Evolutionary conservation across 768 basidiomycete species (phyloP).

Genomic region (Suillus plorans): DNA sequence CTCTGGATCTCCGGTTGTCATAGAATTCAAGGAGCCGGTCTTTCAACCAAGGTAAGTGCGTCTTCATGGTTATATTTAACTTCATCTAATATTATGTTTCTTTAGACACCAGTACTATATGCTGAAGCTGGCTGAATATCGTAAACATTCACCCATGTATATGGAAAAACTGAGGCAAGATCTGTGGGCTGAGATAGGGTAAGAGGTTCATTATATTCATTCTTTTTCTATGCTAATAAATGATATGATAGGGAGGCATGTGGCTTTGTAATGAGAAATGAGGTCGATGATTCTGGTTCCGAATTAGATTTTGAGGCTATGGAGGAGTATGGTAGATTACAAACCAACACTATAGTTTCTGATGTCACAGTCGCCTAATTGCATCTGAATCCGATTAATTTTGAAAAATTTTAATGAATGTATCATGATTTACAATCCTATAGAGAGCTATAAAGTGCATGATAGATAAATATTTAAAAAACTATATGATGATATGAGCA

Average conservation of each 20-base stretch:
- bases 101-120: not conserved
- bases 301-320: not conserved
- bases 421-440: no score
- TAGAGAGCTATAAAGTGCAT: no score
- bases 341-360: no score
- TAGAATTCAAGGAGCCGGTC: not conserved
- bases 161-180: not conserved
- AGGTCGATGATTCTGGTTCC: not conserved
- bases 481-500: no score
- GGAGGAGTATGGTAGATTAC: not conserved
- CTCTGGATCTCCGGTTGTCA: not conserved
- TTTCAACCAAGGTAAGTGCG: not conserved
- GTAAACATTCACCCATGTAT: not conserved
- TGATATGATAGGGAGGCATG: not conserved
- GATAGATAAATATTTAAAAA: no score
- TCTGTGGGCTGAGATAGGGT: not conserved
- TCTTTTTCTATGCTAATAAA: not conserved
- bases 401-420: no score
- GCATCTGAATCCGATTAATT: no score
- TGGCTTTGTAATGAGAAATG: not conserved
- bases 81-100: no score
- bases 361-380: no score
- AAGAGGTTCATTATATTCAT: not conserved
- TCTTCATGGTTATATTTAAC: not conserved
- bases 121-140: not conserved